These are phyloP conservation scores for Termitomyces sp. DNA, from an alignment of 768 basidiomycete species.

Conservation along the genomic window DNA sequence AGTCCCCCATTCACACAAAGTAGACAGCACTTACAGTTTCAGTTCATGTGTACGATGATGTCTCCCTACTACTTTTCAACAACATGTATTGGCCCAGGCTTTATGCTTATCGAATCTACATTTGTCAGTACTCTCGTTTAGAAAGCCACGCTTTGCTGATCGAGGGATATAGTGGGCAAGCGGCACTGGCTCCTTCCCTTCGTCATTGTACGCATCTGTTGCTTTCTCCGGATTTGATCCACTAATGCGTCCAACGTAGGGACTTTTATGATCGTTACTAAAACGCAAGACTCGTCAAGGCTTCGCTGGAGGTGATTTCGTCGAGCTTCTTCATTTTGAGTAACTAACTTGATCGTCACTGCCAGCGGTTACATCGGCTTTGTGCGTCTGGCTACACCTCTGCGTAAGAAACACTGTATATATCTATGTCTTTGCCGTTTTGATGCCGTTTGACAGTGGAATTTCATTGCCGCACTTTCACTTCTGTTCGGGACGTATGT, in stretches of 20 bases:
- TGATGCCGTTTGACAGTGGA: constrained; percentile 3
- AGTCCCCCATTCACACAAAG: neutral
- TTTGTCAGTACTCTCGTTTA: neutral
- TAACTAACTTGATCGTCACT: neutral
- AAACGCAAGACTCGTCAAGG: neutral
- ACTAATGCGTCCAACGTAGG: neutral
- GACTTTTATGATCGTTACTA: neutral
- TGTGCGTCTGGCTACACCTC: neutral
- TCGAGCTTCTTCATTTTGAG: neutral
- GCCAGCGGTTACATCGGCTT: constrained; percentile 1
- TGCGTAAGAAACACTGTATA: neutral
- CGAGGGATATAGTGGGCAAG: neutral
- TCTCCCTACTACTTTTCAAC: neutral
- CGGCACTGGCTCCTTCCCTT: neutral
- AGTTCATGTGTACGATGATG: neutral
- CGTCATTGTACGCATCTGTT: neutral
- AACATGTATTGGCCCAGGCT: neutral
- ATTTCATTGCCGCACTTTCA: constrained; percentile 3
- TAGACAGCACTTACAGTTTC: neutral
- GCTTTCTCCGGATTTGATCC: neutral
- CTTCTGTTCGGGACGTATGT: constrained; percentile 1
- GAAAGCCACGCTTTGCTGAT: neutral
- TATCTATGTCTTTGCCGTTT: neutral
- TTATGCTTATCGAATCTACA: constrained; percentile 1
- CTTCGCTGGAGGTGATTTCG: neutral